A percentile compares a stretch with the other conserved stretches of the same genome.
Conservation (phyloP, 257 asterid species). For the Petunia axillaris region DNA sequence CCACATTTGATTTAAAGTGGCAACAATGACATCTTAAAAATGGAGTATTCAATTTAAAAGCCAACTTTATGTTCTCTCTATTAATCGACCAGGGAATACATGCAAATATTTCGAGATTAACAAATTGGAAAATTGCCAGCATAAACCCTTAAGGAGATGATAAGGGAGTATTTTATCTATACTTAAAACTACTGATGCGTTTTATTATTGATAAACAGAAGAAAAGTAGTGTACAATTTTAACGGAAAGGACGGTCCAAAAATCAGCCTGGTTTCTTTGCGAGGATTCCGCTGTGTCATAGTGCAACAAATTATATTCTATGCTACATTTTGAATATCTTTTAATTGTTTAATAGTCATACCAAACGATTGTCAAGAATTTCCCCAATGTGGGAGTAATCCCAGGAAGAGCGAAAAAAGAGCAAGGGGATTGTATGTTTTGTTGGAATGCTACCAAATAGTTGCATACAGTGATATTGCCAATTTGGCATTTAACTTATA, state of each 20-base stretch:
- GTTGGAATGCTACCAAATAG: constrained; percentile 11
- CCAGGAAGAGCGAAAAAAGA: not conserved
- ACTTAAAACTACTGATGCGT: no score
- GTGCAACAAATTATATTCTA: constrained; percentile 21
- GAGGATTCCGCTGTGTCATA: constrained; percentile 67
- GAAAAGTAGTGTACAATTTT: not conserved
- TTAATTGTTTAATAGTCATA: not conserved
- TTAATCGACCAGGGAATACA: no score
- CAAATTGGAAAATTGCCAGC: no score
- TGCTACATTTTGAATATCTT: not conserved
- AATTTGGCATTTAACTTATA: not conserved
- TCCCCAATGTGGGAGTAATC: constrained; percentile 22
- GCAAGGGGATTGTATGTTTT: constrained; percentile 2
- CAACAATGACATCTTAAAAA: no score
- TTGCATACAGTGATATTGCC: not conserved
- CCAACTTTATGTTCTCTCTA: no score
- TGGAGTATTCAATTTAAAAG: no score
- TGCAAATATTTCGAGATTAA: no score
- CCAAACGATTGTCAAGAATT: not conserved
- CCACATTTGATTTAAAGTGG: not conserved
- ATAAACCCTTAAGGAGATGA: no score
- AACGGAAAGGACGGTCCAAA: constrained; percentile 44
- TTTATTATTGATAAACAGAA: not conserved
- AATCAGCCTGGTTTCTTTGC: constrained; percentile 67
- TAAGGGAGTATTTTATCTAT: no score